Evolutionary conservation across 2,329 filamentous ascomycete species (phyloP).

Genomic region (Aspergillus sp.): DNA sequence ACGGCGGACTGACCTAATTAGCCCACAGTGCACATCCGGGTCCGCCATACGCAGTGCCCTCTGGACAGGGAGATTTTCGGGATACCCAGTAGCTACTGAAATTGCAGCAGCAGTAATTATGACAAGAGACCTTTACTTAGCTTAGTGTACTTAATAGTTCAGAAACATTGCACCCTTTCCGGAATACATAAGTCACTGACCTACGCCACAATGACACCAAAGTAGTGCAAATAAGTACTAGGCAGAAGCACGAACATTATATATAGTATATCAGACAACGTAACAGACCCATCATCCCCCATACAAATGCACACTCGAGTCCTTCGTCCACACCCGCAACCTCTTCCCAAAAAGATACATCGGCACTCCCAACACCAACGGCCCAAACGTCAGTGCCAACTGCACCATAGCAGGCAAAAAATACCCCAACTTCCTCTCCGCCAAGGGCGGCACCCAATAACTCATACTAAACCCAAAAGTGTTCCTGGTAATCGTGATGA

Average conservation of each 20-base stretch:
- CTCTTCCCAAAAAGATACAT: slow-evolving; percentile 5
- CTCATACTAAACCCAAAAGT: slow-evolving; percentile 11
- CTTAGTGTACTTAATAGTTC: too few relatives aligned
- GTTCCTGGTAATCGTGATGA: slow-evolving; percentile 9
- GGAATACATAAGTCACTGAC: too few relatives aligned
- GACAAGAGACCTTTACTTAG: too few relatives aligned
- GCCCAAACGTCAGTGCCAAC: slow-evolving; percentile 4
- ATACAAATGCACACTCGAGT: background rate
- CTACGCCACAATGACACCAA: too few relatives aligned
- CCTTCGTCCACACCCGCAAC: background rate
- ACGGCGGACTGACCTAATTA: background rate
- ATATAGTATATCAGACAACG: too few relatives aligned
- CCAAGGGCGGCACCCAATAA: slow-evolving; percentile 5
- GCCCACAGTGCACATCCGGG: background rate
- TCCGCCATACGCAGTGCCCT: background rate
- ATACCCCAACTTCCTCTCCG: background rate
- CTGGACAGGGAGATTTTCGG: background rate
- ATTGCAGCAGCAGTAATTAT: too few relatives aligned
- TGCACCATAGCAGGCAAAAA: slow-evolving; percentile 4
- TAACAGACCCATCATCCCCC: accelerated
- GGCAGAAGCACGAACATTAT: too few relatives aligned
- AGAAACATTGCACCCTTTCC: too few relatives aligned
- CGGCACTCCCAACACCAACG: background rate
- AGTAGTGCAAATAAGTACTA: too few relatives aligned
- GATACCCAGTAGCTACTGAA: too few relatives aligned